Conservation (phyloP, 2,329 filamentous ascomycete species). For the Penicillium sp. region DNA sequence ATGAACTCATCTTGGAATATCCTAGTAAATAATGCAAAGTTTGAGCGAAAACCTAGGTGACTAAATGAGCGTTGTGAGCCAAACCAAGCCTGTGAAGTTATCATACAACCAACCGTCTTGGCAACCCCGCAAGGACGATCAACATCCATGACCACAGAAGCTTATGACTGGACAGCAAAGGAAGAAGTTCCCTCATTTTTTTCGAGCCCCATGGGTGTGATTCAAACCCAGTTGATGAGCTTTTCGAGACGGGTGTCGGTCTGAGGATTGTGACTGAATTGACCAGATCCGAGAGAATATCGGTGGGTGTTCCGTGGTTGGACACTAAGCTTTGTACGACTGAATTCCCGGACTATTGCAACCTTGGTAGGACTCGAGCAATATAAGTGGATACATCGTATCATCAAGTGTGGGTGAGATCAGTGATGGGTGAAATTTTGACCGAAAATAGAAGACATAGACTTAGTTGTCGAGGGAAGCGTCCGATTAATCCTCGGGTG, state of each 20-base stretch:
- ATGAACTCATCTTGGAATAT: slow-evolving; percentile 9
- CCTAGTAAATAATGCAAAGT: slow-evolving; percentile 25
- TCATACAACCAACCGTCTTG: slow-evolving; percentile 5
- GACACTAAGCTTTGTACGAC: slow-evolving; percentile 70
- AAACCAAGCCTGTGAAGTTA: neutral
- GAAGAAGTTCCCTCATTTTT: slow-evolving; percentile 39
- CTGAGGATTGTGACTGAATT: slow-evolving; percentile 66
- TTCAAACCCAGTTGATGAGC: slow-evolving; percentile 84
- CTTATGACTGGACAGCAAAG: neutral
- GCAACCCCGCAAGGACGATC: neutral
- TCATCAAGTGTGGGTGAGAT: neutral
- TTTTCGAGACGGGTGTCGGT: slow-evolving; percentile 56
- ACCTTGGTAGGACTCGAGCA: slow-evolving; percentile 86
- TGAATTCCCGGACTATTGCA: slow-evolving; percentile 75
- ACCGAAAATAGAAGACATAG: neutral
- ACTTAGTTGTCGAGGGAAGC: neutral
- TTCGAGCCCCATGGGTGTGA: slow-evolving; percentile 82
- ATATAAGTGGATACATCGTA: slow-evolving; percentile 67
- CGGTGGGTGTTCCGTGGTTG: slow-evolving; percentile 89
- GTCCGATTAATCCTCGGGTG: neutral
- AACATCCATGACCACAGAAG: neutral
- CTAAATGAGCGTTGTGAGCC: slow-evolving; percentile 30
- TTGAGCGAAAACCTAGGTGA: slow-evolving; percentile 27
- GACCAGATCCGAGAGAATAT: slow-evolving; percentile 69
- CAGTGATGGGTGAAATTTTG: neutral